phyloP scores from a whole-genome alignment of 2,329 filamentous ascomycete genomes.

The Colletotrichum theobromicola region DNA sequence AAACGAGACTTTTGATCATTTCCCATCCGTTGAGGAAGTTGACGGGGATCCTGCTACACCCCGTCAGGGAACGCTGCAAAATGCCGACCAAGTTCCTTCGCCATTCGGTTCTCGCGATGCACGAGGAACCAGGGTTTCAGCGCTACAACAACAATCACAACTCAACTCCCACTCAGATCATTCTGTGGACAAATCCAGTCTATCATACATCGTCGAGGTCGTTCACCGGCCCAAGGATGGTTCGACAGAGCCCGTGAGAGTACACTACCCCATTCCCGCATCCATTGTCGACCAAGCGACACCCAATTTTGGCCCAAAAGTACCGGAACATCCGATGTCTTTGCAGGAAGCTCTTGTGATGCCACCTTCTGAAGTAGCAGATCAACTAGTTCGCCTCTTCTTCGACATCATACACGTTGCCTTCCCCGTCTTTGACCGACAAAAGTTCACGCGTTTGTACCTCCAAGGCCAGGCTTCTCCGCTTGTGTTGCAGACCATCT shows the following conservation, averaged over 20 bases:
- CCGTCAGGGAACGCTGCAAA: not conserved
- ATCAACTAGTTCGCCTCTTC: not conserved
- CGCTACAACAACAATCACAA: not conserved
- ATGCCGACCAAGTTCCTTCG: not conserved
- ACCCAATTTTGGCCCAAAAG: not conserved
- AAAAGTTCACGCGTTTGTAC: not conserved
- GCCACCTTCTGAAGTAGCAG: not conserved
- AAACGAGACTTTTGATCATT: not conserved
- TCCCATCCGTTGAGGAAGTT: rapidly evolving
- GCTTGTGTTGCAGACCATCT: not conserved
- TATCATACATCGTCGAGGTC: not conserved
- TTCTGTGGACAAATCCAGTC: not conserved
- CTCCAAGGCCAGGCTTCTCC: not conserved
- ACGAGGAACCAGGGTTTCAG: not conserved
- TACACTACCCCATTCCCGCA: constrained; percentile 1
- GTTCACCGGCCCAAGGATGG: not conserved
- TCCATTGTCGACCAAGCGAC: not conserved
- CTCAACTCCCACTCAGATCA: not conserved
- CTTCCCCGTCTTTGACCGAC: not conserved
- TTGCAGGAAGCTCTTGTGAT: not conserved
- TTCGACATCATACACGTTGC: not conserved
- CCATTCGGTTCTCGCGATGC: not conserved
- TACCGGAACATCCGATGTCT: not conserved
- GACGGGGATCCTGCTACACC: not conserved
- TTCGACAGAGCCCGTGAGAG: not conserved